A percentile compares a stretch with the other conserved stretches of the same genome.
These are phyloP conservation scores for Diaporthe batatas DNA, from an alignment of 2,329 filamentous ascomycete genomes.

Conservation along the genomic window DNA sequence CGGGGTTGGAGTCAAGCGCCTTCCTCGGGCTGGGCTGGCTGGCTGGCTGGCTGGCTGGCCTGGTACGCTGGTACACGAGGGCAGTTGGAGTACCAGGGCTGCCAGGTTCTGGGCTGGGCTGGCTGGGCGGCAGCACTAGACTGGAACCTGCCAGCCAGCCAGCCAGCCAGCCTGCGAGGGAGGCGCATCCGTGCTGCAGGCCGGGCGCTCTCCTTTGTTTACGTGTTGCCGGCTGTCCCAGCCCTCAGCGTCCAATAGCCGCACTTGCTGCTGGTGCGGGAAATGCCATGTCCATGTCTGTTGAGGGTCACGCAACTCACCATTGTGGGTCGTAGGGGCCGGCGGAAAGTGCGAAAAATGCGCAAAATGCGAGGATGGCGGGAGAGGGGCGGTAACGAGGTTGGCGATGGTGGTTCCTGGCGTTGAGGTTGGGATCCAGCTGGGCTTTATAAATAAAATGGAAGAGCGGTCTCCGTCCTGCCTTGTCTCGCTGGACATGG, in stretches of 20 bases:
- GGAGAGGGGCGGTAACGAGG: constrained; percentile 35
- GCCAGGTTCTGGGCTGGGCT: too few species aligned
- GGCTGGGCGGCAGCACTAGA: background rate
- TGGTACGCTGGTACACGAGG: background rate
- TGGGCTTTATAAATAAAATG: constrained; percentile 43
- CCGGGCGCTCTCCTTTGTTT: constrained; percentile 6
- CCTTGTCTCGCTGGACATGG: constrained; percentile 25
- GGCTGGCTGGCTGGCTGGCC: background rate
- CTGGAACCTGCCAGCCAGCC: constrained; percentile 2
- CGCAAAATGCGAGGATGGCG: background rate
- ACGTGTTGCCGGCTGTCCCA: constrained; percentile 3
- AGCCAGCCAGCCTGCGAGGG: constrained; percentile 13
- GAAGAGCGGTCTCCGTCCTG: constrained; percentile 42
- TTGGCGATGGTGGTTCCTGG: constrained; percentile 48
- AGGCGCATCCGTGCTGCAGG: constrained; percentile 13
- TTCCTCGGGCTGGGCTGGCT: constrained; percentile 15
- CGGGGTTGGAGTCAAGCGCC: constrained; percentile 8
- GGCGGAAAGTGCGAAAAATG: background rate
- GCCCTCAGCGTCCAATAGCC: constrained; percentile 29
- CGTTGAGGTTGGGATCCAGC: constrained; percentile 44
- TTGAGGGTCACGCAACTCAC: constrained; percentile 34
- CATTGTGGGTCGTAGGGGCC: constrained; percentile 28
- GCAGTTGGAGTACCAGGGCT: too few species aligned
- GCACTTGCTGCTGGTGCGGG: constrained; percentile 29
- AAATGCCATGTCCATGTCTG: constrained; percentile 20